Evolutionary conservation across 805 yeast species (phyloP).

Genomic region (Zygoascus ofunaensis): DNA sequence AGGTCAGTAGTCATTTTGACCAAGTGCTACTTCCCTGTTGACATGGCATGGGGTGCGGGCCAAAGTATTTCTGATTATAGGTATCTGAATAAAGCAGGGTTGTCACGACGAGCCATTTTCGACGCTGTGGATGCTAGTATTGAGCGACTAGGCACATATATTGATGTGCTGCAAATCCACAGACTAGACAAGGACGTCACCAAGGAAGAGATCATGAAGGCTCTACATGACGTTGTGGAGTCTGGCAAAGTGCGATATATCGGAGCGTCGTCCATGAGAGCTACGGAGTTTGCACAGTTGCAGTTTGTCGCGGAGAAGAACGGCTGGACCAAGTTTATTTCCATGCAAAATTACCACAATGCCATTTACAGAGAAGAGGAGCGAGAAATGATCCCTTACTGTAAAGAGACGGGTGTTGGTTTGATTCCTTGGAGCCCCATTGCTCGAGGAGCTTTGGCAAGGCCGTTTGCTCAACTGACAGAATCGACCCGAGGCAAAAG

Average conservation of each 20-base stretch:
- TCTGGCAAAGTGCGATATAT: conserved; percentile 45
- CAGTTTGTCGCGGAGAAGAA: conserved; percentile 49
- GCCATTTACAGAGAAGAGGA: conserved; percentile 57
- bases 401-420: conserved; percentile 45
- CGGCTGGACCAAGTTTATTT: conserved; percentile 50
- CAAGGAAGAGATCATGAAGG: conserved; percentile 46
- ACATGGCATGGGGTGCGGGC: not conserved
- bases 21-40: conserved; percentile 26
- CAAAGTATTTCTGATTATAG: conserved; percentile 6
- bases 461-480: conserved; percentile 30
- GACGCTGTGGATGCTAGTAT: conserved; percentile 37
- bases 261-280: conserved; percentile 57
- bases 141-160: conserved; percentile 39
- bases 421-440: conserved; percentile 54
- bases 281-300: conserved; percentile 42
- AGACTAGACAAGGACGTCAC: conserved; percentile 42
- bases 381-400: conserved; percentile 49
- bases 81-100: conserved; percentile 32
- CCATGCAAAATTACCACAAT: conserved; percentile 52
- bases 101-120: conserved; percentile 39
- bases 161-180: conserved; percentile 49
- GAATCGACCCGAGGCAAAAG: not conserved
- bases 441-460: conserved; percentile 46
- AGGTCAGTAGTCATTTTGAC: conserved; percentile 47
- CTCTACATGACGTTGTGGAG: conserved; percentile 44